A percentile compares a stretch with the other conserved stretches of the same genome.
Conservation (phyloP, 192 early-diverging fungal species). For the Gryganskiella cystojenkinii region DNA sequence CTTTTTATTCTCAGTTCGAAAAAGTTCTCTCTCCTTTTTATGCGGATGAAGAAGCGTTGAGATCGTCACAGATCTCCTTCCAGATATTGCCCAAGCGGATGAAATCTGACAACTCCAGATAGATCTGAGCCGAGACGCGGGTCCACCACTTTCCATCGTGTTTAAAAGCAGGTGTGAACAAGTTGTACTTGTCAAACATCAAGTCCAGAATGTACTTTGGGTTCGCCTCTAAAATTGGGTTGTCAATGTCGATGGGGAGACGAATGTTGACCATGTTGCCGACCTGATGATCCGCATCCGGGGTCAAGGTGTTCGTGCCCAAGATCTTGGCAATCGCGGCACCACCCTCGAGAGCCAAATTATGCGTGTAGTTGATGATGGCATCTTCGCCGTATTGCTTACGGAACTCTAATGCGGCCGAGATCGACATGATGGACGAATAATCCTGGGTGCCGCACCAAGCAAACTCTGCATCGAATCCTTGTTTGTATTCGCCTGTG, state of each 20-base stretch:
- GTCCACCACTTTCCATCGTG: slow-evolving; percentile 61
- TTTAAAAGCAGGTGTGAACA: slow-evolving; percentile 52
- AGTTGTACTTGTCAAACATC: slow-evolving; percentile 56
- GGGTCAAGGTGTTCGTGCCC: slow-evolving; percentile 63
- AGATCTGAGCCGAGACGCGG: slow-evolving; percentile 67
- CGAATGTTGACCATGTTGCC: slow-evolving; percentile 70
- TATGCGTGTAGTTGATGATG: slow-evolving; percentile 65
- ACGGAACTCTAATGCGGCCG: slow-evolving; percentile 60
- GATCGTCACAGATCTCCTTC: slow-evolving; percentile 53
- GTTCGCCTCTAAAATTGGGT: slow-evolving; percentile 14
- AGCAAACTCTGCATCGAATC: slow-evolving; percentile 59
- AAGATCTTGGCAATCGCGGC: slow-evolving; percentile 66
- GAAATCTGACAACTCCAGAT: slow-evolving; percentile 61
- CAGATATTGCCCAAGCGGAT: slow-evolving; percentile 56
- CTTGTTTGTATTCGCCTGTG: slow-evolving; percentile 47
- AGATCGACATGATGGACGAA: slow-evolving; percentile 46
- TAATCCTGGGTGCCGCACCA: slow-evolving; percentile 62
- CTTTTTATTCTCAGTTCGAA: background rate
- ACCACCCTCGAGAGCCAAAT: slow-evolving; percentile 66
- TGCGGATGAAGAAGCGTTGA: slow-evolving; percentile 14
- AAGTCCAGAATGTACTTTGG: slow-evolving; percentile 23
- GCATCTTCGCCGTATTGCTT: slow-evolving; percentile 66
- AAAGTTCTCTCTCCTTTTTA: background rate
- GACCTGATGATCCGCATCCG: slow-evolving; percentile 56
- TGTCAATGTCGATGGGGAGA: slow-evolving; percentile 53